phyloP scores from a whole-genome alignment of 78 protist species.

The Cavenderia fasciculata region DNA sequence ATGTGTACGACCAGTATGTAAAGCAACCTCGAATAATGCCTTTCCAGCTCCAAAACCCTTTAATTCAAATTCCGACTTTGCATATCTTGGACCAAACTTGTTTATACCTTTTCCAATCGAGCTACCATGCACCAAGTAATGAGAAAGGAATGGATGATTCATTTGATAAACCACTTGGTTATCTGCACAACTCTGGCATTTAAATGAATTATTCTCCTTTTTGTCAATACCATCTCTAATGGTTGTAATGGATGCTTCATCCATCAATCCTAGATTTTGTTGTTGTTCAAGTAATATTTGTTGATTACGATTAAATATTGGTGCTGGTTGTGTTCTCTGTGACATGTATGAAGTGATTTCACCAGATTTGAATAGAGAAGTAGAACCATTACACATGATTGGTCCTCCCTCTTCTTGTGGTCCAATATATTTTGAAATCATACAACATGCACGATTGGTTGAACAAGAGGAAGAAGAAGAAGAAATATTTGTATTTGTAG shows the following conservation, averaged over 20 bases:
- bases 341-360: too few relatives aligned
- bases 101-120: constrained; percentile 10
- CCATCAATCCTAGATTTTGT: too few relatives aligned
- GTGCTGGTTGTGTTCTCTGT: too few relatives aligned
- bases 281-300: too few relatives aligned
- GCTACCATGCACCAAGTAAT: neutral
- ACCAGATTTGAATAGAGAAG: too few relatives aligned
- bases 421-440: too few relatives aligned
- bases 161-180: neutral
- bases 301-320: too few relatives aligned
- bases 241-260: too few relatives aligned
- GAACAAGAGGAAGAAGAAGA: too few relatives aligned
- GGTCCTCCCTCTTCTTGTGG: neutral
- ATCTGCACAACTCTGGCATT: constrained; percentile 6
- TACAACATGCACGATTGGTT: too few relatives aligned
- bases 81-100: constrained; percentile 1
- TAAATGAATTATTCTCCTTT: too few relatives aligned
- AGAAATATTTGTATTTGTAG: neutral
- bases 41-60: neutral
- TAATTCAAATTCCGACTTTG: constrained; percentile 5
- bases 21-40: constrained; percentile 13
- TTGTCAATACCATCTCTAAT: neutral
- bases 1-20: constrained; percentile 32
- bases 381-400: neutral
- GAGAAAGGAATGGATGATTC: constrained; percentile 34